A percentile compares a stretch with the other conserved stretches of the same genome.
phyloP scores from a whole-genome alignment of 768 basidiomycete species.

The Pleurotus djamor region DNA sequence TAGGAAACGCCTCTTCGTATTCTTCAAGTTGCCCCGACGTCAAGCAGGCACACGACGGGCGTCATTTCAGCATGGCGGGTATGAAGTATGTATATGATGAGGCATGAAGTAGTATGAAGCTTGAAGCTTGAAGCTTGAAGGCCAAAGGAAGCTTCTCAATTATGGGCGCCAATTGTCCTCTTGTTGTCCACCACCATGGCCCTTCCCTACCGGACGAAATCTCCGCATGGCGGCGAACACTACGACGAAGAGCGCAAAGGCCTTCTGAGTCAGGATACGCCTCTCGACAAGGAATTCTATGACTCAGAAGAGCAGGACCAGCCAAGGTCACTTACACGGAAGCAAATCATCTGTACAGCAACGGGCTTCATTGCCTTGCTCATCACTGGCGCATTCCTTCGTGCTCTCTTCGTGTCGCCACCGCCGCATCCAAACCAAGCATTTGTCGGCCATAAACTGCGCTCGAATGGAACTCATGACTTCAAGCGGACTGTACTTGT shows the following conservation, averaged over 20 bases:
- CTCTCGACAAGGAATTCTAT: constrained; percentile 18
- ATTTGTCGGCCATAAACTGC: constrained; percentile 38
- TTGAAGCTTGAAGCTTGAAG: too few relatives aligned
- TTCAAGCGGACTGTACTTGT: constrained; percentile 81
- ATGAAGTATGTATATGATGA: too few relatives aligned
- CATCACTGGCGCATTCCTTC: constrained; percentile 37
- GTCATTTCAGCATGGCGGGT: too few relatives aligned
- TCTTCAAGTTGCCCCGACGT: too few relatives aligned
- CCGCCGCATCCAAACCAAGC: constrained; percentile 23
- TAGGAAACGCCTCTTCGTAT: too few relatives aligned
- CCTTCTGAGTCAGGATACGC: constrained; percentile 26
- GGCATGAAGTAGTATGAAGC: too few relatives aligned
- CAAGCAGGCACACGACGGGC: too few relatives aligned
- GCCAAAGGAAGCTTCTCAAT: too few relatives aligned
- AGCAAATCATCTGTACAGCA: constrained; percentile 35
- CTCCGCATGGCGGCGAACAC: background rate
- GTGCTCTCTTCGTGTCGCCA: constrained; percentile 28
- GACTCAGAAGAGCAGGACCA: constrained; percentile 17
- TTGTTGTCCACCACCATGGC: background rate
- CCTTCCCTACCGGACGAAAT: background rate
- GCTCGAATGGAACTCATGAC: constrained; percentile 81
- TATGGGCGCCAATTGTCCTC: background rate
- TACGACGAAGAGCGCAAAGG: constrained; percentile 36
- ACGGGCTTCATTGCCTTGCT: constrained; percentile 37
- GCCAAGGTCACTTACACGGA: constrained; percentile 30